Percentiles rank a stretch among this genome's conserved stretches.
Conservation (phyloP, 2,329 filamentous ascomycete species). For the Botrytis hyacinthi region DNA sequence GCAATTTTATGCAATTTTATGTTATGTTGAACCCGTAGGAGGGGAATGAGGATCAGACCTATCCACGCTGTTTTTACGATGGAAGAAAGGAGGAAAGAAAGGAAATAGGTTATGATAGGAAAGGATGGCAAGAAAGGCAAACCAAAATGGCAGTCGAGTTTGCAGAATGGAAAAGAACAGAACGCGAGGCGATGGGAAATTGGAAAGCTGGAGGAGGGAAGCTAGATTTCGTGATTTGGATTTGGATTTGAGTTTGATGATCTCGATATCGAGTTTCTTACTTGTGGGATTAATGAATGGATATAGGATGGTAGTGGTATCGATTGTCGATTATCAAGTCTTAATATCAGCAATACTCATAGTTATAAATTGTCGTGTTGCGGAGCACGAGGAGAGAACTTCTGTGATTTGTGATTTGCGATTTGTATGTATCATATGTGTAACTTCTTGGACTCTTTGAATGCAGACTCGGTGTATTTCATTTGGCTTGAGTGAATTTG, state of each 20-base stretch:
- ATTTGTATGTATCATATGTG: not conserved
- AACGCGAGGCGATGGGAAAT: not conserved
- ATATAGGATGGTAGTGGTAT: not conserved
- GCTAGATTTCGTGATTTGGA: not conserved
- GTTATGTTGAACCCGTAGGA: not conserved
- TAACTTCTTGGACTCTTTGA: too few species aligned
- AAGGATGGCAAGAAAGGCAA: not conserved
- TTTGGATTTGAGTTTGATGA: not conserved
- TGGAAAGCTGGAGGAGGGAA: not conserved
- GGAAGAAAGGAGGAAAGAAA: not conserved
- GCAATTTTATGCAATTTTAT: not conserved
- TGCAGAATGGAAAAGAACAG: not conserved
- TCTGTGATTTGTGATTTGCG: not conserved
- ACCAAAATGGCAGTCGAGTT: constrained; percentile 6
- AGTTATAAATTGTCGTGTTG: too few species aligned
- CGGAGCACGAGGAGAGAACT: not conserved
- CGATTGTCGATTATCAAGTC: not conserved
- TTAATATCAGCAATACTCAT: not conserved
- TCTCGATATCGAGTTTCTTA: not conserved
- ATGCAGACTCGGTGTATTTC: too few species aligned
- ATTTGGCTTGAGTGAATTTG: too few species aligned
- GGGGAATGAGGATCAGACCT: not conserved
- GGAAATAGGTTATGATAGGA: not conserved
- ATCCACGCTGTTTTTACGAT: not conserved
- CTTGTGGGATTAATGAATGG: not conserved